Evolutionary conservation across 2,329 filamentous ascomycete species (phyloP).

Genomic region (Fusarium nodosum): DNA sequence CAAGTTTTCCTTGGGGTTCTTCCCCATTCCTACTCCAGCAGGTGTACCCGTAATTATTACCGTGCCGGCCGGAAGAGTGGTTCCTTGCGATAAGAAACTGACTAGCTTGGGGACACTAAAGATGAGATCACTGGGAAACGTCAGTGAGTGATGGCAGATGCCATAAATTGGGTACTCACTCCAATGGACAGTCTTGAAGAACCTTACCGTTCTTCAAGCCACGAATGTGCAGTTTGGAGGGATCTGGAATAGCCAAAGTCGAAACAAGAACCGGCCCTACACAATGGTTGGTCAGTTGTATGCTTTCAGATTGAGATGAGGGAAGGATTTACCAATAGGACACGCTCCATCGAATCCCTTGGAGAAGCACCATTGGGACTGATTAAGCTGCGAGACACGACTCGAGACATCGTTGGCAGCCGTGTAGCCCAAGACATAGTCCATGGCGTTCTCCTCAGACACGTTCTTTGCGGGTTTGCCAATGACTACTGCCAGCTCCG

Average conservation of each 20-base stretch:
- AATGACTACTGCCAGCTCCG: slow-evolving; percentile 7
- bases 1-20: slow-evolving; percentile 56
- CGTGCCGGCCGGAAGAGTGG: slow-evolving; percentile 58
- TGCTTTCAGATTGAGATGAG: rapidly evolving
- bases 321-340: background rate
- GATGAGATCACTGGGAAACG: slow-evolving; percentile 62
- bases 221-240: background rate
- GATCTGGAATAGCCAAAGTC: background rate
- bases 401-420: slow-evolving; percentile 19
- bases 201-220: slow-evolving; percentile 13
- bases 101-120: slow-evolving; percentile 63
- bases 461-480: slow-evolving; percentile 21
- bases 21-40: slow-evolving; percentile 58
- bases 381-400: background rate
- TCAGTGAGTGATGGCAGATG: background rate
- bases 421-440: background rate
- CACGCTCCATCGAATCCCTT: slow-evolving; percentile 22
- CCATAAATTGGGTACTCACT: background rate
- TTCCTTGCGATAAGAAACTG: slow-evolving; percentile 60
- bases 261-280: slow-evolving; percentile 6
- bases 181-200: slow-evolving; percentile 6
- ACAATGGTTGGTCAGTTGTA: background rate
- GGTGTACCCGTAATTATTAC: slow-evolving; percentile 61
- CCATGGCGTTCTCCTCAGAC: slow-evolving; percentile 5
- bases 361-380: slow-evolving; percentile 24